Evolutionary conservation across 1,139 yeast genomes (phyloP).

Genomic region (Kodamaea anthophila): DNA sequence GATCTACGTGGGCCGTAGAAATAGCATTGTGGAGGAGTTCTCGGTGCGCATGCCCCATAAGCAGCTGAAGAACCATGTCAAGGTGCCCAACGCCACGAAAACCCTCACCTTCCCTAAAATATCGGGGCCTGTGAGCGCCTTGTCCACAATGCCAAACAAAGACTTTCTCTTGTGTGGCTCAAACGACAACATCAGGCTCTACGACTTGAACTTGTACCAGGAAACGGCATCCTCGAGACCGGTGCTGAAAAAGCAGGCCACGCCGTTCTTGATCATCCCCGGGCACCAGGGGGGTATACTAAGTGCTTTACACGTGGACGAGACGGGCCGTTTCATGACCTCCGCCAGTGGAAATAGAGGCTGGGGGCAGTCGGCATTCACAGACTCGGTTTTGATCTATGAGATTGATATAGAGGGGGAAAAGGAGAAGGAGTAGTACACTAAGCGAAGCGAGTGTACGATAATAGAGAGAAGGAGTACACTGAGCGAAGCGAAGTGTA

Average conservation of each 20-base stretch:
- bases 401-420: slow-evolving; percentile 40
- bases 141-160: slow-evolving; percentile 75
- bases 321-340: slow-evolving; percentile 79
- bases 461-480: too few relatives aligned
- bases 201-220: slow-evolving; percentile 59
- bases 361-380: slow-evolving; percentile 75
- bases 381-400: slow-evolving; percentile 76
- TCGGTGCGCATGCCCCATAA: slow-evolving; percentile 58
- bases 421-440: neutral
- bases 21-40: slow-evolving; percentile 81
- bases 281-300: slow-evolving; percentile 57
- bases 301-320: slow-evolving; percentile 65
- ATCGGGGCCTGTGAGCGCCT: slow-evolving; percentile 86
- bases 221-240: slow-evolving; percentile 21
- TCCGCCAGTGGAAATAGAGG: slow-evolving; percentile 95
- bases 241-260: slow-evolving; percentile 32
- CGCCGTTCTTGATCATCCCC: slow-evolving; percentile 58
- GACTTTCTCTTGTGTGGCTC: slow-evolving; percentile 83
- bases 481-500: too few relatives aligned
- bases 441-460: neutral
- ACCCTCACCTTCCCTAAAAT: slow-evolving; percentile 73
- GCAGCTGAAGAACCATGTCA: slow-evolving; percentile 14
- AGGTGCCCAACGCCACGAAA: slow-evolving; percentile 47
- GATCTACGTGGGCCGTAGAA: slow-evolving; percentile 82
- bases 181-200: slow-evolving; percentile 80